Evolutionary conservation across 371 early-diverging fungal species (phyloP).

Genomic region (Mucor circinelloides): DNA sequence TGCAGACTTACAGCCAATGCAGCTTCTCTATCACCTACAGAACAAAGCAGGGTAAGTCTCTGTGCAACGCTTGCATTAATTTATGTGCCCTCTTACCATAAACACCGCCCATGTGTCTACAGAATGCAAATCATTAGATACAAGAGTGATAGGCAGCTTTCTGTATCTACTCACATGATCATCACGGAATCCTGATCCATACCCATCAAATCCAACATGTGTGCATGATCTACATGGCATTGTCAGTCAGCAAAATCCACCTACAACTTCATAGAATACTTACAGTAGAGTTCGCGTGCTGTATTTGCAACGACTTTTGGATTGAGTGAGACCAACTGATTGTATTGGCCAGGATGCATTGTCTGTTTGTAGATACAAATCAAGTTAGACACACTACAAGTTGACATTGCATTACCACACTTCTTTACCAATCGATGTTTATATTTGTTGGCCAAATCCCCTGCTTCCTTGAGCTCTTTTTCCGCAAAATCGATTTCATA

Average conservation of each 20-base stretch:
- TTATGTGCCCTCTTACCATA: slow-evolving; percentile 32
- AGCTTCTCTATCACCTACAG: slow-evolving; percentile 35
- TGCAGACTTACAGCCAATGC: slow-evolving; percentile 30
- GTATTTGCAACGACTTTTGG: slow-evolving; percentile 40
- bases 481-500: slow-evolving; percentile 43
- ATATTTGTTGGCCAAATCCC: slow-evolving; percentile 40
- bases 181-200: slow-evolving; percentile 47
- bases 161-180: slow-evolving; percentile 41
- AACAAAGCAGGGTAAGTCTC: too few relatives aligned
- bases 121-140: neutral
- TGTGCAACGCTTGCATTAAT: too few relatives aligned
- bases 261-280: neutral
- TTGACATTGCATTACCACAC: neutral
- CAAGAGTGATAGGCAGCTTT: neutral
- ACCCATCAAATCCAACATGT: slow-evolving; percentile 50
- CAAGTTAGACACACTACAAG: neutral
- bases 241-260: neutral
- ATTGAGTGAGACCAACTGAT: slow-evolving; percentile 48
- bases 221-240: slow-evolving; percentile 37
- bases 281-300: slow-evolving; percentile 41
- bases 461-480: slow-evolving; percentile 32
- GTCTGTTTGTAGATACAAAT: slow-evolving; percentile 27
- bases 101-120: slow-evolving; percentile 55
- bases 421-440: slow-evolving; percentile 47
- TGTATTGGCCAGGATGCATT: slow-evolving; percentile 55